Base-by-base conservation (phyloP, 2,329 filamentous ascomycete genomes). In the Penicillium sp. region DNA sequence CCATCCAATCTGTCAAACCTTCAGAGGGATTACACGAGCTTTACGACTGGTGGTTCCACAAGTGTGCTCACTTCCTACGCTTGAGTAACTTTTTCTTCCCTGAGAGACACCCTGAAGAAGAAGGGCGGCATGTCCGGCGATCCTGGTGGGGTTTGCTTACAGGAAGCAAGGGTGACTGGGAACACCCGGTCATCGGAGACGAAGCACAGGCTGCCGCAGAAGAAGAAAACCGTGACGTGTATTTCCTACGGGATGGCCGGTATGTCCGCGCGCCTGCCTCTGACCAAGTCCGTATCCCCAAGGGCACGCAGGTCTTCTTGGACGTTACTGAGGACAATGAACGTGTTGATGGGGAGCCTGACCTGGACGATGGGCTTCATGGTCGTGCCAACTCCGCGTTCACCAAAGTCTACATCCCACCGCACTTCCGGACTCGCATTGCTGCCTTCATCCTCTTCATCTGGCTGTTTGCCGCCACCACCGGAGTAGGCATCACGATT, bases 21-120 rank as follows among this genome's bases (percentile, higher is more conserved):
- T 92, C 91, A 54, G 90, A 96, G 71, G 89, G 87, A 0, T 81
- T 99, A 3, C 90, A 96, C 67, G 81, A 84, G 56, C 89, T 97
- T 82, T 99, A 96, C 73, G 88, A 88, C 7, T 98, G 94, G 94
- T 99, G 95, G 92, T 96, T 99, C 79, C 88, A 90, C 66, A 87
- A 86, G 68, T 96, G 93, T 72, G 95, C 93, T 12, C 84, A 91
- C 53, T 80, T 83, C 42, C 81, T 99, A 54, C 86, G 94, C 22
- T 81, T 99, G 38, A 96, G 92, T 1, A 91, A 93, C 79, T 99
- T 99, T 74, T 85, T 99, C 43, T 98, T 99, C 71, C 92, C 91
- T 14, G 90, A 96, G 67, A 86, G 91, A 59, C 83, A 84, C 31
- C 80, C 86, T 22, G 91, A 96, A 61, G 94, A 99, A 74, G 92